Conservation (phyloP, 805 yeast species). For the Candida khao-thaluensis region DNA sequence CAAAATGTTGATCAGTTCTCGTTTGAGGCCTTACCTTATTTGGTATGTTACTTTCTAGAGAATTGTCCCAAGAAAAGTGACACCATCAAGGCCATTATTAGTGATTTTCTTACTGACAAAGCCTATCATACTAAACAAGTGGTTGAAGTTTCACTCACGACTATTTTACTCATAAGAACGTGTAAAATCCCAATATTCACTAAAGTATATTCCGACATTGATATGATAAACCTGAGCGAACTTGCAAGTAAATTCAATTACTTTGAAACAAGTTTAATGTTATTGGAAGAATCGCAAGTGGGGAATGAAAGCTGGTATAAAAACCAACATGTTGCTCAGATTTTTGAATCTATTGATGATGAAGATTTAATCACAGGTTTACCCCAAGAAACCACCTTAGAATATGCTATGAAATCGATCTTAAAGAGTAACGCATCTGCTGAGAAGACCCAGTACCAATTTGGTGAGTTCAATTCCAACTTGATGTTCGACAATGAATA, state of each 20-base stretch:
- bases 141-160: slow-evolving; percentile 22
- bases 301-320: slow-evolving; percentile 17
- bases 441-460: slow-evolving; percentile 50
- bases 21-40: slow-evolving; percentile 9
- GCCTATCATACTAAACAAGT: slow-evolving; percentile 11
- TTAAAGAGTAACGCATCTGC: slow-evolving; percentile 28
- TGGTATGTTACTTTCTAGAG: slow-evolving; percentile 9
- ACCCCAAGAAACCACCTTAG: slow-evolving; percentile 55
- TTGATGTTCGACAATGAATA: slow-evolving; percentile 10
- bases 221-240: slow-evolving; percentile 24
- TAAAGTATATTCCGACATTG: slow-evolving; percentile 28
- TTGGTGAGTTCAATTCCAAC: slow-evolving; percentile 55
- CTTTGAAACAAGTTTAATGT: slow-evolving; percentile 45
- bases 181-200: slow-evolving; percentile 34
- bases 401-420: slow-evolving; percentile 47
- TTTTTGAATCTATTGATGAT: slow-evolving; percentile 58
- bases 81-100: background rate
- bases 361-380: slow-evolving; percentile 65
- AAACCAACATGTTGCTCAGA: slow-evolving; percentile 20
- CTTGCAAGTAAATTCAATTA: slow-evolving; percentile 32
- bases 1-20: background rate
- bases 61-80: slow-evolving; percentile 1
- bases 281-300: slow-evolving; percentile 44
- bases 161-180: slow-evolving; percentile 23
- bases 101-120: background rate